phyloP scores from a whole-genome alignment of 768 basidiomycete genomes.

The Coprinopsis sp. region DNA sequence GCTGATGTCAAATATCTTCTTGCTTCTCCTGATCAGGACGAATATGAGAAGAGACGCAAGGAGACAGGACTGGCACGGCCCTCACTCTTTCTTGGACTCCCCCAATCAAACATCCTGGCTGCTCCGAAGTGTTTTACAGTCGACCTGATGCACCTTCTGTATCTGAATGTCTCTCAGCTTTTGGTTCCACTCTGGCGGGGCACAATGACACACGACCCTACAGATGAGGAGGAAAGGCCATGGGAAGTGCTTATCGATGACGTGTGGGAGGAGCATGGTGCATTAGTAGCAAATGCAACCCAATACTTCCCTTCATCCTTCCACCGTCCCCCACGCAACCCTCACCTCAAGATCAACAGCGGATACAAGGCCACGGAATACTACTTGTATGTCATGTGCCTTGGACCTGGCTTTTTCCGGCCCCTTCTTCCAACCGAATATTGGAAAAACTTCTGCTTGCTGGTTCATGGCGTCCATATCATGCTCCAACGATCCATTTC shows the following conservation, averaged over 20 bases:
- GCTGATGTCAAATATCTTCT: neutral
- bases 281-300: slow-evolving; percentile 17
- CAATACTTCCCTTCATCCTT: slow-evolving; percentile 23
- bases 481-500: slow-evolving; percentile 21
- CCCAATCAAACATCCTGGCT: slow-evolving; percentile 19
- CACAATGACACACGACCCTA: slow-evolving; percentile 20
- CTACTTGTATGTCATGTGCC: slow-evolving; percentile 27
- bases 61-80: slow-evolving; percentile 33
- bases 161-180: slow-evolving; percentile 34
- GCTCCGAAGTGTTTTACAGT: slow-evolving; percentile 31
- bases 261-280: slow-evolving; percentile 33
- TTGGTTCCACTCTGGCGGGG: slow-evolving; percentile 28
- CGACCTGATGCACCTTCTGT: slow-evolving; percentile 39
- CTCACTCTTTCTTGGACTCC: slow-evolving; percentile 28
- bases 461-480: slow-evolving; percentile 22
- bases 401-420: slow-evolving; percentile 28
- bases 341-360: slow-evolving; percentile 30
- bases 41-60: slow-evolving; percentile 22
- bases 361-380: slow-evolving; percentile 38
- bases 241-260: slow-evolving; percentile 26
- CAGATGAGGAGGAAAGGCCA: slow-evolving; percentile 14
- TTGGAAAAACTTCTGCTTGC: slow-evolving; percentile 28
- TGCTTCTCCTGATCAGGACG: neutral
- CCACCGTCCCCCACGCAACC: slow-evolving; percentile 24
- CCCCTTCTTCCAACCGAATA: slow-evolving; percentile 23